Conservation (phyloP, 352 stramenopile species). For the Poterioochromonas sp. region DNA sequence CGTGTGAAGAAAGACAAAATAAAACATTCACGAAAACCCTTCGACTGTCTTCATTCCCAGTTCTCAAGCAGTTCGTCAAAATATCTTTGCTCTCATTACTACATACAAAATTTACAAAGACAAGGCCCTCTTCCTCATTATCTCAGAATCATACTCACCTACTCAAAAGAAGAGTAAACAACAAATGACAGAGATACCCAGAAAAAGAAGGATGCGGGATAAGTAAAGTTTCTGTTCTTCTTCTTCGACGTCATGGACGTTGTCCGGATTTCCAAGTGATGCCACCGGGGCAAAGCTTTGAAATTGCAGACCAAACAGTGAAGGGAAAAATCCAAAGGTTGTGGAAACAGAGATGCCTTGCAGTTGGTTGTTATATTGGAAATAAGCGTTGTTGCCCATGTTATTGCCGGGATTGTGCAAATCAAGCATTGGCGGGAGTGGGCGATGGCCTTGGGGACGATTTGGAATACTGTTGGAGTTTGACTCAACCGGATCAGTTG, state of each 20-base stretch:
- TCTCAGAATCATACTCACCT: too few relatives aligned
- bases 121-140: too few relatives aligned
- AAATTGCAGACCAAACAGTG: slow-evolving; percentile 63
- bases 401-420: background rate
- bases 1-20: too few relatives aligned
- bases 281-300: background rate
- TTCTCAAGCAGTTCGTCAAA: too few relatives aligned
- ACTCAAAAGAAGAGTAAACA: slow-evolving; percentile 30
- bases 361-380: slow-evolving; percentile 30
- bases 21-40: too few relatives aligned
- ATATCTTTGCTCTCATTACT: too few relatives aligned
- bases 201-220: background rate
- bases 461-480: background rate
- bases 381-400: background rate
- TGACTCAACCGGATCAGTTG: background rate
- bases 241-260: slow-evolving; percentile 11
- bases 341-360: slow-evolving; percentile 57
- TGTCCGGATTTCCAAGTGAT: background rate
- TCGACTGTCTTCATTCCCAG: too few relatives aligned
- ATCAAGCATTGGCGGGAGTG: too few relatives aligned
- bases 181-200: background rate
- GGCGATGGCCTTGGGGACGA: background rate
- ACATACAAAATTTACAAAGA: too few relatives aligned
- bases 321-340: slow-evolving; percentile 67
- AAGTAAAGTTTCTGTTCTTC: background rate